Evolutionary conservation across 805 yeast genomes (phyloP), one percentile per base, ranked within the genome.

Genomic region (Starmerella vitae): DNA sequence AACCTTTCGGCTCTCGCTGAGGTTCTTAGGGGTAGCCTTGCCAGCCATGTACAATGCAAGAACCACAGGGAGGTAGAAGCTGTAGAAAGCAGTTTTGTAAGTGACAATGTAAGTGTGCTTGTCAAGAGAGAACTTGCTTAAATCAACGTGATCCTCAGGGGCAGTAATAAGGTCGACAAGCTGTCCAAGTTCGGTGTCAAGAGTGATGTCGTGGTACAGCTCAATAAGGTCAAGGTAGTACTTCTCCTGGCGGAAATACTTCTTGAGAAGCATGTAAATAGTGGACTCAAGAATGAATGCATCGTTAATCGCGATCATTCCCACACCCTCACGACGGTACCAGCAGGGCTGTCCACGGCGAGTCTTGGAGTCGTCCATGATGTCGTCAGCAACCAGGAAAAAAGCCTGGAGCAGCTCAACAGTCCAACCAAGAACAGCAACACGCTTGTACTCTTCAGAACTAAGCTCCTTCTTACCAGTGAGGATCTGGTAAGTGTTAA

Each of bases 341-440:
- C 98, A 91, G 64, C 98, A 91, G 49, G 95, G 91, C 64, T 88
- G 96, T 44, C 96, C 98, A 61, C 98, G 78, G 70, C 98, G 81
- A 30, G 98, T 91, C 60, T 83, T 79, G 25, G 94, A 81, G 51
- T 76, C 74, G 61, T 91, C 98, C 98, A 91, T 91, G 76, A 91
- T 91, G 60, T 91, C 98, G 60, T 91, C 98, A 24, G 97, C 93
- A 41, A 91, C 97, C 54, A 91, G 70, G 69, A 91, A 91, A 61
- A 83, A 91, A 2, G 96, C 97, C 65, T 88, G 98, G 51, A 88
- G 68, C 49, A 91, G 70, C 65, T 91, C 98, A 51, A 91, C 75
- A 52, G 84, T 70, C 98, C 98, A 91, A 18, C 98, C 98, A 49
- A 91, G 69, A 36, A 86, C 66, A 8, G 96, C 91, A 28, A 83